Evolutionary conservation across 2,329 filamentous ascomycete species (phyloP).

Genomic region (Tolypocladium inflatum): DNA sequence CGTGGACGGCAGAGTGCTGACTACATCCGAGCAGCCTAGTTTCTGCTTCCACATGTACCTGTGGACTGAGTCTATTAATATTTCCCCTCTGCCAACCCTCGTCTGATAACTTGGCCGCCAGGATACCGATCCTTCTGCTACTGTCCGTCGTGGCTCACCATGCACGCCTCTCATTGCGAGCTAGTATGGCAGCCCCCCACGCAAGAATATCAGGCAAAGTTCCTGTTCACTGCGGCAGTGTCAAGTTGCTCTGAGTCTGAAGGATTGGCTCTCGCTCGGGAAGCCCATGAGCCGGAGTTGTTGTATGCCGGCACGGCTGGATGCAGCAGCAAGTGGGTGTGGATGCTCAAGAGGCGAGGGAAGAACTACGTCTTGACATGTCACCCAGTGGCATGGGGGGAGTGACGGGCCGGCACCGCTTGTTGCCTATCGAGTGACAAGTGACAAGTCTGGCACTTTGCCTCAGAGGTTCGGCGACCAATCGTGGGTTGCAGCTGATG

Average conservation of each 20-base stretch:
- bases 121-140: not conserved
- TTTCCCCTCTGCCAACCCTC: not conserved
- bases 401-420: not conserved
- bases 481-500: not conserved
- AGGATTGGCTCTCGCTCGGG: not conserved
- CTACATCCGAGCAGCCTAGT: not conserved
- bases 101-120: not conserved
- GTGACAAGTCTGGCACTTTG: not conserved
- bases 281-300: not conserved
- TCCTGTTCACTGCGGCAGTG: not conserved
- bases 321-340: not conserved
- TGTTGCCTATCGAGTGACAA: not conserved
- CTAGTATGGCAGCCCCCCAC: not conserved
- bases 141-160: not conserved
- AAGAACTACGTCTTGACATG: not conserved
- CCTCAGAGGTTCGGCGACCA: not conserved
- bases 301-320: not conserved
- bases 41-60: not conserved
- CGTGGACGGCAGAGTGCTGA: not conserved
- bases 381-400: not conserved
- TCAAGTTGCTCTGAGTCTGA: not conserved
- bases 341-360: not conserved
- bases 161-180: not conserved
- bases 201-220: not conserved
- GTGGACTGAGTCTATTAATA: not conserved